Conservation (phyloP, 495 filamentous ascomycete species). For the Xylaria longipes region DNA sequence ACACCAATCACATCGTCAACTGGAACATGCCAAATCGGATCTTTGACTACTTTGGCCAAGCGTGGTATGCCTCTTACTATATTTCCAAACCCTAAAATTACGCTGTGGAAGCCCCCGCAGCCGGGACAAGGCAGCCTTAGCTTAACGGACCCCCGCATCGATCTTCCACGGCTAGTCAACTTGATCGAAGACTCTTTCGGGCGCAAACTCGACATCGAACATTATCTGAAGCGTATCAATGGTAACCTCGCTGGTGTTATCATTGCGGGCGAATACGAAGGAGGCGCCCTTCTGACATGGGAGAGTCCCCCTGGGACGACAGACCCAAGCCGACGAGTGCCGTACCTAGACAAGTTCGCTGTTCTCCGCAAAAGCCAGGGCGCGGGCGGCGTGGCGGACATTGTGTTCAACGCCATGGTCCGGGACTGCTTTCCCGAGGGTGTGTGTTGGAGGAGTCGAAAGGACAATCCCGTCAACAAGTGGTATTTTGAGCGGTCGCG, state of each 20-base stretch:
- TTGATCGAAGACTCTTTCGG: slow-evolving; percentile 96
- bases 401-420: slow-evolving; percentile 96
- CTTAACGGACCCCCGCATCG: slow-evolving; percentile 79
- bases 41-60: slow-evolving; percentile 82
- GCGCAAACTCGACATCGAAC: slow-evolving; percentile 78
- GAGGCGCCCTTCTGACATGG: slow-evolving; percentile 94
- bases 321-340: slow-evolving; percentile 68
- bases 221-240: slow-evolving; percentile 81
- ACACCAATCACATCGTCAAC: slow-evolving; percentile 41
- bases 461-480: slow-evolving; percentile 86
- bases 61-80: slow-evolving; percentile 88
- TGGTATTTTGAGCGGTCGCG: slow-evolving; percentile 93
- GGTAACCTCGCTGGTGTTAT: slow-evolving; percentile 86
- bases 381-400: slow-evolving; percentile 88
- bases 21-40: slow-evolving; percentile 46
- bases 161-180: slow-evolving; percentile 79
- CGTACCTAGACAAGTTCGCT: slow-evolving; percentile 98
- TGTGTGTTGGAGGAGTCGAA: slow-evolving; percentile 81
- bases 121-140: slow-evolving; percentile 59
- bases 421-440: slow-evolving; percentile 81
- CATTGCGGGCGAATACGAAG: slow-evolving; percentile 95
- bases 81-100: slow-evolving; percentile 69
- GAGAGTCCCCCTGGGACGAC: slow-evolving; percentile 72
- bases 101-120: slow-evolving; percentile 70
- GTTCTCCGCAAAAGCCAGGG: slow-evolving; percentile 89